Percentiles rank a stretch among this genome's conserved stretches.
These are phyloP conservation scores for Mycogone perniciosa DNA, from an alignment of 2,329 filamentous ascomycete genomes.

Conservation along the genomic window DNA sequence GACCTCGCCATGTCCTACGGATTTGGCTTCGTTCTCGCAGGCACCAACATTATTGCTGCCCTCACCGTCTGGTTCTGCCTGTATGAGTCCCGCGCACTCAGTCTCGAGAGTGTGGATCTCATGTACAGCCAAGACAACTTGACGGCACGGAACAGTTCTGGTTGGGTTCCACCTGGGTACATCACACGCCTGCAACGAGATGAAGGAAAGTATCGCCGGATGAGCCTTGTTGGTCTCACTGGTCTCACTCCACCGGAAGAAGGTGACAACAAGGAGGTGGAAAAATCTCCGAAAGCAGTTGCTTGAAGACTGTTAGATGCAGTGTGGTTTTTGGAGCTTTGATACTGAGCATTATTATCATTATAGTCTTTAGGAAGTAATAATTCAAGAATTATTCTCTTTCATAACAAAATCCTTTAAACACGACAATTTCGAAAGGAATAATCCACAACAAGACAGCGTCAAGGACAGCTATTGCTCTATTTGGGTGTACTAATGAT, in stretches of 20 bases:
- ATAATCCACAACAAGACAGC: too few species aligned
- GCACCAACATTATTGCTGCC: slow-evolving; percentile 52
- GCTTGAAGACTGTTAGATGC: not conserved
- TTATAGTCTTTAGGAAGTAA: not conserved
- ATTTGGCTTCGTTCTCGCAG: slow-evolving; percentile 61
- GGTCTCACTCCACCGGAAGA: slow-evolving; percentile 7
- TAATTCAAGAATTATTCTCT: not conserved
- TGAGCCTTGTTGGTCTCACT: slow-evolving; percentile 8
- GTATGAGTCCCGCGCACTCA: slow-evolving; percentile 57
- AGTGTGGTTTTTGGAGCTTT: not conserved
- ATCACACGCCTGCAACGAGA: slow-evolving; percentile 33
- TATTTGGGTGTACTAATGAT: too few species aligned
- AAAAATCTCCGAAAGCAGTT: slow-evolving; percentile 7
- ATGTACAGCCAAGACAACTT: slow-evolving; percentile 57
- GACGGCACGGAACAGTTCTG: slow-evolving; percentile 54
- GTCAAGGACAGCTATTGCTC: too few species aligned
- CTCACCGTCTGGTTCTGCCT: slow-evolving; percentile 63
- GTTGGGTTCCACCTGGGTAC: slow-evolving; percentile 45
- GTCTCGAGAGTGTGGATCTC: slow-evolving; percentile 65
- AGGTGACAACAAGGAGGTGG: slow-evolving; percentile 4
- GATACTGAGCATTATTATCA: not conserved
- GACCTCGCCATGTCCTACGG: slow-evolving; percentile 53
- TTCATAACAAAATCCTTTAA: not conserved
- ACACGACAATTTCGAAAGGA: not conserved
- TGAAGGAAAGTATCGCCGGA: slow-evolving; percentile 20